Base-by-base conservation (phyloP, 192 early-diverging fungal species). In the Backusella psychrophila region DNA sequence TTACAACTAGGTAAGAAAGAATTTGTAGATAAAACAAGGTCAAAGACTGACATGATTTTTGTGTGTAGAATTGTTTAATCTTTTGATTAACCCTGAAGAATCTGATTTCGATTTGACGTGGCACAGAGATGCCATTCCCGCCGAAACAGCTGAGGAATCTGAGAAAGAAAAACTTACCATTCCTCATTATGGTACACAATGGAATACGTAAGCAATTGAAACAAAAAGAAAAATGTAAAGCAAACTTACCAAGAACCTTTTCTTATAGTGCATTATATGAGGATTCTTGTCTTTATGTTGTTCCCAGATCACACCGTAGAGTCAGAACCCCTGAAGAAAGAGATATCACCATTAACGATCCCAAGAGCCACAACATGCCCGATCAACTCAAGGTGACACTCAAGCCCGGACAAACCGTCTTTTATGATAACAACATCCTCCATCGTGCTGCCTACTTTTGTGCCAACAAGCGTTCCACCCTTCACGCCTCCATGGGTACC, bases 351-450 rank as follows among this genome's bases (percentile, higher is more conserved):
- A 79, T 83, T 33, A 76, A 85, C 21, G 82, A 87, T 67, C 84
- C 86, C 19, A 71, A 80, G 66, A 72, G 77, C 31, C 78, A 85
- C 19, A 69, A 76, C 2, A 87, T 87, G 86, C 86, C 86, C 21
- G 84, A 73, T 42, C 46, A 74, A 31, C 59, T 85, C 6, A 77
- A 69, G 35, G 83, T 87, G 7, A 31, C 52, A 6, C 26, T 87
- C 2, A 79, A 81, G 44, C 81, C 86, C 17, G 86, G 86, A 34
- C 86, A 87, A 75, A 87, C 86, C 6, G 84, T 87, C 15, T 87
- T 87, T 73, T 87, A 87, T 66, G 85, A 87, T 75, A 87, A 87
- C 72, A 87, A 87, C 46, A 84, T 87, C 49, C 52, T 87, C 44
- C 86, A 87, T 66, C 86, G 86, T 44, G 86, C 84, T 41, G 74